Base-by-base conservation (phyloP, 257 asterid genomes). In the Solanum chaucha region DNA sequence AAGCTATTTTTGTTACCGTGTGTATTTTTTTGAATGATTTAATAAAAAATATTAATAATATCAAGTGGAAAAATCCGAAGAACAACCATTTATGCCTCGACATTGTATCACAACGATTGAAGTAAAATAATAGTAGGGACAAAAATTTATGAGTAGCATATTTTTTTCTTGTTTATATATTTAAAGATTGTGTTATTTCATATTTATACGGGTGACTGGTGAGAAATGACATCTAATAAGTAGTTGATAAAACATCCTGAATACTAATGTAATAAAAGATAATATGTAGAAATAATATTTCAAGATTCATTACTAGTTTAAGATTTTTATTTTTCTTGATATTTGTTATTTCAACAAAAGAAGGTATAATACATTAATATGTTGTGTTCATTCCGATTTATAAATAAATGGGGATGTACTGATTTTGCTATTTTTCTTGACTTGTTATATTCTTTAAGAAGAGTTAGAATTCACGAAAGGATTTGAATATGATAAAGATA, bases 381-480 rank as follows among this genome's bases (percentile, higher is more conserved):
- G 19, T 10, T 10, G 10, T 12, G 14, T 32, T 71, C 24, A 5
- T 3, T 71, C 10, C 15, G 0, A 17, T 4, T 71, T 15, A 0
- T 5, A 10, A 71, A 71, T 32, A 32, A 32, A 13, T 14, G 2
- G n/a, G 12, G 6, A 15, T 28, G 12, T 2, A 30, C 6, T 22
- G 10, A 8, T 4, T 26, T 68, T 28, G 3, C 10, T 68, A 28
- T 2, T 67, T 67, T 67, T 6, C 2, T 65, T 24, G 10, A 65
- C 1, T 65, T 1, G 74, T 2, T 0, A 12, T 0, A 67, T 12
- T 67, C 22, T 0, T 67, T 6, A 28, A 7, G 11, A 28, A 67
- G 74, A 28, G 22, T 28, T 67, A 28, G 10, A 67, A 28, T 26
- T 67, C 1, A 67, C 8, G 5, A 12, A 55, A 55, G 24, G 5